Percentiles rank a stretch among this genome's conserved stretches.
Conservation (phyloP, 805 yeast genomes). For the Alloascoidea hylecoeti region DNA sequence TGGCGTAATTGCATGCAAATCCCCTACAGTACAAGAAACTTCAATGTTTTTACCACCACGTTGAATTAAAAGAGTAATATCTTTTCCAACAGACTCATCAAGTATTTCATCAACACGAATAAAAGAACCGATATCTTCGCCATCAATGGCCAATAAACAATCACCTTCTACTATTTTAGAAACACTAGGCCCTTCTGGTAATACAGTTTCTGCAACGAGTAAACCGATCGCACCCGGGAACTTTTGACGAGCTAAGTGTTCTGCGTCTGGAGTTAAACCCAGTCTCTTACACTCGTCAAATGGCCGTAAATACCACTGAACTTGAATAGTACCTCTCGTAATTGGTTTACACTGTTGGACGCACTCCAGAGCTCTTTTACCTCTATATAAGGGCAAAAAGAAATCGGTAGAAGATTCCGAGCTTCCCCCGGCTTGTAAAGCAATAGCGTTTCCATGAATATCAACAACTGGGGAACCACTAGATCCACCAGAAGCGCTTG, state of each 20-base stretch:
- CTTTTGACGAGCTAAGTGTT: constrained; percentile 45
- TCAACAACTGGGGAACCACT: constrained; percentile 95
- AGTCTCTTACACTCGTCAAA: constrained; percentile 83
- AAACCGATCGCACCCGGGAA: constrained; percentile 72
- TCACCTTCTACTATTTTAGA: constrained; percentile 72
- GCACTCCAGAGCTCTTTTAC: constrained; percentile 66
- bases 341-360: constrained; percentile 44
- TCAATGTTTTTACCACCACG: constrained; percentile 55
- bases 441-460: constrained; percentile 76
- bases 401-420: constrained; percentile 88
- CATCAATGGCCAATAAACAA: constrained; percentile 61
- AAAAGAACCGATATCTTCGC: constrained; percentile 48
- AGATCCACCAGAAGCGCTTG: constrained; percentile 91
- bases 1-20: constrained; percentile 76
- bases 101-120: constrained; percentile 72
- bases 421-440: constrained; percentile 89
- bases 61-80: constrained; percentile 43
- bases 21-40: constrained; percentile 44
- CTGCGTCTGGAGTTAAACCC: constrained; percentile 68
- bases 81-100: constrained; percentile 54
- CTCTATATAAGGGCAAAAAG: constrained; percentile 77
- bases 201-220: constrained; percentile 66
- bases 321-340: constrained; percentile 86
- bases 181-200: constrained; percentile 81
- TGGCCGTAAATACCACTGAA: constrained; percentile 78